Conservation (phyloP, 352 stramenopile species). For the Globisporangium ultimum region DNA sequence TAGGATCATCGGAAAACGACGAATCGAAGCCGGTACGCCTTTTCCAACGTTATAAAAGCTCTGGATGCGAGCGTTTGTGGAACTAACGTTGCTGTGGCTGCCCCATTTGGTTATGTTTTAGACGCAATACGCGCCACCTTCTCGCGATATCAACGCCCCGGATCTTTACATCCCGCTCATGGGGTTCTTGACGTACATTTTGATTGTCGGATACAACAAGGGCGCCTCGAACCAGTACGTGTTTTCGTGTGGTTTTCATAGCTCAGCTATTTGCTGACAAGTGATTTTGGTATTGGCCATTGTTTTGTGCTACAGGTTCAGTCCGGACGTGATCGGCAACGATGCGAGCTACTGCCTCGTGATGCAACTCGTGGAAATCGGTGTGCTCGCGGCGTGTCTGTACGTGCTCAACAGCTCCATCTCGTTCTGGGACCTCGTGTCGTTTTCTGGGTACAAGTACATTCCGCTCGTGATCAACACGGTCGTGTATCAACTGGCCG, state of each 20-base stretch:
- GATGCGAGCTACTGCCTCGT: slow-evolving; percentile 91
- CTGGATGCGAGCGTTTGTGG: not conserved
- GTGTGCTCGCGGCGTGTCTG: slow-evolving; percentile 91
- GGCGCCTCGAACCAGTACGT: slow-evolving; percentile 89
- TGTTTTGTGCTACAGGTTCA: slow-evolving; percentile 77
- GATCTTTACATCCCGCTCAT: slow-evolving; percentile 99
- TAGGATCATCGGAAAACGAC: slow-evolving; percentile 52
- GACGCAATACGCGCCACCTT: slow-evolving; percentile 88
- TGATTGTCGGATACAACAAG: slow-evolving; percentile 96
- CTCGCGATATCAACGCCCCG: slow-evolving; percentile 95
- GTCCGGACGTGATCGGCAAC: slow-evolving; percentile 94
- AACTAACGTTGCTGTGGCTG: not conserved
- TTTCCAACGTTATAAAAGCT: not conserved
- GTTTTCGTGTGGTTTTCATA: not conserved
- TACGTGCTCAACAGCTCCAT: slow-evolving; percentile 94
- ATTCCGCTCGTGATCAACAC: slow-evolving; percentile 95
- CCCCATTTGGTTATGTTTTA: slow-evolving; percentile 15
- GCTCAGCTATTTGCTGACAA: not conserved
- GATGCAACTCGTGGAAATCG: slow-evolving; percentile 91
- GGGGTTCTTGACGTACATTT: slow-evolving; percentile 98
- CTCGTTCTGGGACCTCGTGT: slow-evolving; percentile 94
- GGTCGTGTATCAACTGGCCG: slow-evolving; percentile 82
- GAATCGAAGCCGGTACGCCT: slow-evolving; percentile 51
- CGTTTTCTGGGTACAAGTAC: slow-evolving; percentile 99
- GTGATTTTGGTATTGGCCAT: no score